These are phyloP conservation scores for Aspergillus wentii DNA, from an alignment of 495 filamentous ascomycete species.

Conservation along the genomic window DNA sequence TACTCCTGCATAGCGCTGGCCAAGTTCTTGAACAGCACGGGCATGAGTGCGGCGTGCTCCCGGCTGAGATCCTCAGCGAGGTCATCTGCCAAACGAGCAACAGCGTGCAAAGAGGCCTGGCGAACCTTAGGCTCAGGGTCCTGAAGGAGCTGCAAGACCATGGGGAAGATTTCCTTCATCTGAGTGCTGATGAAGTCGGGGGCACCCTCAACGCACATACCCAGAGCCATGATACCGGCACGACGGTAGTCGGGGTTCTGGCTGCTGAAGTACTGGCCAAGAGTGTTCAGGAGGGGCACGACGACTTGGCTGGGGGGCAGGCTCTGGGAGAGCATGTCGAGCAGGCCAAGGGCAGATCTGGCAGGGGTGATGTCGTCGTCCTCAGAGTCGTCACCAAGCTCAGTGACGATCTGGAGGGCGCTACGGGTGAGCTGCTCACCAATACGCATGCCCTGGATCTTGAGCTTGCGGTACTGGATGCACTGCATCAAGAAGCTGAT, in stretches of 20 bases:
- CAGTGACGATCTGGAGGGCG: constrained; percentile 80
- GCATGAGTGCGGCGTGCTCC: constrained; percentile 78
- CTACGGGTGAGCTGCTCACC: constrained; percentile 83
- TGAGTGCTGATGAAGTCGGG: constrained; percentile 94
- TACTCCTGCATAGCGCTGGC: constrained; percentile 67
- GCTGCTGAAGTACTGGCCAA: constrained; percentile 73
- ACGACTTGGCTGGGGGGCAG: constrained; percentile 92
- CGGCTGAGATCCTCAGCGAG: constrained; percentile 81
- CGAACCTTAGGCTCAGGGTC: constrained; percentile 79
- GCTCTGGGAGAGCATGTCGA: constrained; percentile 82
- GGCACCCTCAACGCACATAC: constrained; percentile 93
- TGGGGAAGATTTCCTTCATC: constrained; percentile 77
- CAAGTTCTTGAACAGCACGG: constrained; percentile 79
- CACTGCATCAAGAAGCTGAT: constrained; percentile 91
- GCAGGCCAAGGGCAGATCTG: constrained; percentile 75
- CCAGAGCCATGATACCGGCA: constrained; percentile 86
- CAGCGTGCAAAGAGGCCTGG: constrained; percentile 76
- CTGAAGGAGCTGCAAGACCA: constrained; percentile 77
- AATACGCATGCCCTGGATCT: constrained; percentile 81
- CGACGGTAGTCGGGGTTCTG: constrained; percentile 71
- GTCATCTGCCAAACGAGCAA: constrained; percentile 87
- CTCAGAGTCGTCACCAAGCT: constrained; percentile 66
- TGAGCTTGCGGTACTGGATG: constrained; percentile 87
- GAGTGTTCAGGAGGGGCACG: constrained; percentile 80
- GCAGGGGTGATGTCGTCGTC: constrained; percentile 91